Evolutionary conservation across 345 rosid species (phyloP), one percentile per base, ranked within the genome.

Genomic region (Salix koriyanagi): DNA sequence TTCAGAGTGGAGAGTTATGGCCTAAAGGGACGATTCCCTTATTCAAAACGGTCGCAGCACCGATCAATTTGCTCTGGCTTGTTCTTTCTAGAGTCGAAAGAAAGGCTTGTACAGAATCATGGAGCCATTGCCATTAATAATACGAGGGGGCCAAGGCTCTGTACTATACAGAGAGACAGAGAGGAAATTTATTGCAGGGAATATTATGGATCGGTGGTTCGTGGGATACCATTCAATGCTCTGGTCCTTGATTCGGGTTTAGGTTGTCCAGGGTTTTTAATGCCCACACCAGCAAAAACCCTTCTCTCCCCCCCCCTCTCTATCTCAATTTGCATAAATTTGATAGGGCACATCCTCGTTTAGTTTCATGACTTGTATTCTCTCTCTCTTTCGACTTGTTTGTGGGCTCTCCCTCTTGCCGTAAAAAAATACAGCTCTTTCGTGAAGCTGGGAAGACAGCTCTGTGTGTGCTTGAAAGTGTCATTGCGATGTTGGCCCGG

Each of bases 221-320:
- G 70, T 39, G 75, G 48, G 75, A 65, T 37, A 58, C 21, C 39
- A 85, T 79, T 85, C 64, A 85, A 85, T 85, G 85, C 79, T 56
- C 48, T 77, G 77, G 67, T 74, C 80, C 85, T 79, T 30, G 76
- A 54, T 75, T 65, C 54, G 72, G 73, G 61, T 79, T 50, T 78
- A 78, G 83, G 79, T 74, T 70, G 82, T 65, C 77, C 60, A 71
- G 70, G 46, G 76, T 69, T 77, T 80, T 85, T 69, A 85, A 79
- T 85, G 82, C 87, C 30, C 85, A 28, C 64, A 67, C 23, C 80
- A 56, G 80, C 71, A 48, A 67, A 65, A 6, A 1, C 7, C 62
- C 16, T 15, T 64, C 56, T 65, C 25, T 32, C 48, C 18, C 48
- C 46, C 36, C n/a, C 32, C 32, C 32, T 30, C 32, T 30, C 32